Percentiles rank a stretch among this genome's conserved stretches.
These are phyloP conservation scores for Agapanthus africanus DNA, from an alignment of 106 monocot genomes.

Conservation along the genomic window DNA sequence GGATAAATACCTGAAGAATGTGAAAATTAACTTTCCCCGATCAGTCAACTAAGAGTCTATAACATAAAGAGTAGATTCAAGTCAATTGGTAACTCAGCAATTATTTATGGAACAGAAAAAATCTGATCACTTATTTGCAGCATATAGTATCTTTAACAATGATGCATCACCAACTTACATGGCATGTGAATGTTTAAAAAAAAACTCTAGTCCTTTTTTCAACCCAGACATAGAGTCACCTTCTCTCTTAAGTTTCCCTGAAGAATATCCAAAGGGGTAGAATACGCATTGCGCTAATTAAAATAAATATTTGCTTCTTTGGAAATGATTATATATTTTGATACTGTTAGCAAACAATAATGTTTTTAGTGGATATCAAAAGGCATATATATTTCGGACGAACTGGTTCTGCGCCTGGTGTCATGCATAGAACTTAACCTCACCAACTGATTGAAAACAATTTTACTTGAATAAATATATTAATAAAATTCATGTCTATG, in stretches of 20 bases:
- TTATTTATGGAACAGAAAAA: not conserved
- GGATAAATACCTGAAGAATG: constrained; percentile 28
- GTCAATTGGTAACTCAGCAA: not conserved
- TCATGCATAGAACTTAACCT: not conserved
- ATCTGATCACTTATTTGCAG: not conserved
- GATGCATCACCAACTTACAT: not conserved
- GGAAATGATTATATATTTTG: not conserved
- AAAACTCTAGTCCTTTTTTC: not conserved
- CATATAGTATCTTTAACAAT: not conserved
- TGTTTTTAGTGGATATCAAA: not conserved
- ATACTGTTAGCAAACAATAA: not conserved
- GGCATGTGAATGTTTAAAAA: not conserved
- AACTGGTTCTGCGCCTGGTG: not conserved
- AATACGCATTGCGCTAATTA: not conserved
- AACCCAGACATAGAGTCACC: no score
- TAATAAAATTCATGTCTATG: not conserved
- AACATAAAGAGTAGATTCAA: not conserved
- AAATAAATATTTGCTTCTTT: not conserved
- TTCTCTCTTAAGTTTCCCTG: no score
- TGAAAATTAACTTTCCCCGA: not conserved
- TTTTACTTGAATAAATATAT: not conserved
- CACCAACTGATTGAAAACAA: not conserved
- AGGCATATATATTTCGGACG: not conserved
- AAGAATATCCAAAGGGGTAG: not conserved
- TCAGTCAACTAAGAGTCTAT: not conserved